Evolutionary conservation across 306 rosid species (phyloP), one percentile per base, ranked within the genome.

Genomic region (Lathyrus aphaca): DNA sequence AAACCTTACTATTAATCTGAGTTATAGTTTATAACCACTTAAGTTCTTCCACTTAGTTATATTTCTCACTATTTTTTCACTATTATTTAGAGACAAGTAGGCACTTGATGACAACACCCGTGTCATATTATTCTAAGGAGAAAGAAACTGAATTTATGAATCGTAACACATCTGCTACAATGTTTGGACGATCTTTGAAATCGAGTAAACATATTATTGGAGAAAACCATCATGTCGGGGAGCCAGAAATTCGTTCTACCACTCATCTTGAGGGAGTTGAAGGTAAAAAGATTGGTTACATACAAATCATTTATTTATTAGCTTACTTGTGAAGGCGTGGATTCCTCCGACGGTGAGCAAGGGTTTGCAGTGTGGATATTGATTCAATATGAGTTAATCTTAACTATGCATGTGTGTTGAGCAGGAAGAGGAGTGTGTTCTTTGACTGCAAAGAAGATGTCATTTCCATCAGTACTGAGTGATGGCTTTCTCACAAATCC

Each of bases 401-500:
- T 61, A 11, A 39, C 18, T 18, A 61, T 61, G 49, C 32, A 61
- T 61, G 32, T 61, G 32, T 61, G 16, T 38, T 18, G 45, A 19
- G 67, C 67, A 61, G 67, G 32, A 61, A 61, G 16, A 18, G 15
- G 10, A 38, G 29, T 5, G 32, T 38, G 67, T 38, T 60, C 46
- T 37, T 18, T 9, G 8, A 60, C 18, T 37, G 71, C 69, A 67
- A 90, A 81, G 91, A 84, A 86, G 80, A 87, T 85, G 74, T 37
- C 88, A 61, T 38, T 59, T 68, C 86, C 86, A 21, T 16, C 83
- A 80, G 21, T 35, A 46, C 38, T 11, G 53, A 60, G 66, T 10
- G 10, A 27, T 30, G 40, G 2, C 43, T 15, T 29, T 29, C 21
- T 45, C 21, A 2, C 46, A 38, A 60, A 10, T 60, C 11, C 16